phyloP scores from a whole-genome alignment of 148 eudicot species.

The Amaranthus cruentus region DNA sequence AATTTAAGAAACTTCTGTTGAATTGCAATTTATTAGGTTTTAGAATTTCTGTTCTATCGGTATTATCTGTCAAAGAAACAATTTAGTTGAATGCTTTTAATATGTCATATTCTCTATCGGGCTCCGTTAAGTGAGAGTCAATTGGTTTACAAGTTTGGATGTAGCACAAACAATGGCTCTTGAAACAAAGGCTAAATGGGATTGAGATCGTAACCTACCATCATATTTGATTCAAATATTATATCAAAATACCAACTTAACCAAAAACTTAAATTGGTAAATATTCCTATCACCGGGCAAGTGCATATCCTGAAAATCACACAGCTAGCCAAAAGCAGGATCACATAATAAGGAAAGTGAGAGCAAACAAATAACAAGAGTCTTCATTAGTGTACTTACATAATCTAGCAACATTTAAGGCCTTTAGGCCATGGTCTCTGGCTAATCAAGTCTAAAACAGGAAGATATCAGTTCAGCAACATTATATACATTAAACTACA shows the following conservation, averaged over 20 bases:
- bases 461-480: slow-evolving; percentile 10
- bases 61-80: too few species aligned
- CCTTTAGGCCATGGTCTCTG: slow-evolving; percentile 7
- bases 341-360: neutral
- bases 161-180: too few species aligned
- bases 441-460: slow-evolving; percentile 7
- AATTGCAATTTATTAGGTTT: too few species aligned
- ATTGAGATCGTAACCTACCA: too few species aligned
- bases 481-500: slow-evolving; percentile 28
- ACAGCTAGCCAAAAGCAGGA: neutral
- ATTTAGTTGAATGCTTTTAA: too few species aligned
- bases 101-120: too few species aligned
- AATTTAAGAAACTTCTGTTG: too few species aligned
- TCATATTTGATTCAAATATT: neutral
- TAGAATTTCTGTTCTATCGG: too few species aligned
- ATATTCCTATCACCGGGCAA: neutral
- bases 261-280: too few species aligned
- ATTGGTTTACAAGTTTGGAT: too few species aligned
- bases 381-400: slow-evolving; percentile 17
- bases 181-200: neutral
- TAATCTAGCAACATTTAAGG: slow-evolving; percentile 17
- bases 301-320: neutral
- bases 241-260: neutral
- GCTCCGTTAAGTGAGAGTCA: too few species aligned
- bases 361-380: neutral